A percentile compares a stretch with the other conserved stretches of the same genome.
Conservation (phyloP, 495 filamentous ascomycete species). For the Platismatia glauca region DNA sequence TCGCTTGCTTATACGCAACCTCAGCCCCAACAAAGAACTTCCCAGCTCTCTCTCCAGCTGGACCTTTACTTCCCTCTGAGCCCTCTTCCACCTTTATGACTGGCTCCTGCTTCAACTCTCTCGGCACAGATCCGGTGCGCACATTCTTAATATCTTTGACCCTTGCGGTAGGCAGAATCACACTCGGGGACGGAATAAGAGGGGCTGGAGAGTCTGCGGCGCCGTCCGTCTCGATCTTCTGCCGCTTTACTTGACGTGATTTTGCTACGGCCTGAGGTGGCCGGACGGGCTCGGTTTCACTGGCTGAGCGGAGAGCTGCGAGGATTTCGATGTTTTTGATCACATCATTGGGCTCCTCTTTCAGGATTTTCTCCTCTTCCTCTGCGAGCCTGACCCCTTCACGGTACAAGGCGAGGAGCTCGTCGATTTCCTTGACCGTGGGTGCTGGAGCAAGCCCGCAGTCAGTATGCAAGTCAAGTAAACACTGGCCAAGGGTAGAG, state of each 20-base stretch:
- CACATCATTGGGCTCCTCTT: slow-evolving; percentile 49
- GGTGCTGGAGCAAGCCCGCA: slow-evolving; percentile 7
- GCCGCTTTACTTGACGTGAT: slow-evolving; percentile 48
- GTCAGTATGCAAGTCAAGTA: not conserved
- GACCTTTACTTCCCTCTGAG: slow-evolving; percentile 41
- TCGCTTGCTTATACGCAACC: slow-evolving; percentile 75
- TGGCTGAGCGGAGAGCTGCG: slow-evolving; percentile 47
- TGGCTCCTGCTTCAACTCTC: slow-evolving; percentile 33
- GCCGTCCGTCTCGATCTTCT: slow-evolving; percentile 60
- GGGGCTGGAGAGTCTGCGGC: slow-evolving; percentile 49
- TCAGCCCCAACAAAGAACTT: slow-evolving; percentile 62
- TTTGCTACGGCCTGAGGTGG: slow-evolving; percentile 44
- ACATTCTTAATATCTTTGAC: slow-evolving; percentile 32
- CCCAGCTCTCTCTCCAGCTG: slow-evolving; percentile 41
- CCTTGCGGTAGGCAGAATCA: slow-evolving; percentile 33
- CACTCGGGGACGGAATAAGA: slow-evolving; percentile 52
- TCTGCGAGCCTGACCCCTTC: slow-evolving; percentile 56
- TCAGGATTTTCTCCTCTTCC: slow-evolving; percentile 50
- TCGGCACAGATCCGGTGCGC: slow-evolving; percentile 49
- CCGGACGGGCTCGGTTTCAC: slow-evolving; percentile 43
- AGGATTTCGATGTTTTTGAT: slow-evolving; percentile 53
- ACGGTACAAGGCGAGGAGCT: slow-evolving; percentile 51
- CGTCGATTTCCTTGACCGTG: slow-evolving; percentile 22
- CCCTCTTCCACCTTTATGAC: slow-evolving; percentile 50
- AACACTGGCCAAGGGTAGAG: not conserved